These are phyloP conservation scores for Pisolithus microcarpus DNA, from an alignment of 768 basidiomycete genomes.

Conservation along the genomic window DNA sequence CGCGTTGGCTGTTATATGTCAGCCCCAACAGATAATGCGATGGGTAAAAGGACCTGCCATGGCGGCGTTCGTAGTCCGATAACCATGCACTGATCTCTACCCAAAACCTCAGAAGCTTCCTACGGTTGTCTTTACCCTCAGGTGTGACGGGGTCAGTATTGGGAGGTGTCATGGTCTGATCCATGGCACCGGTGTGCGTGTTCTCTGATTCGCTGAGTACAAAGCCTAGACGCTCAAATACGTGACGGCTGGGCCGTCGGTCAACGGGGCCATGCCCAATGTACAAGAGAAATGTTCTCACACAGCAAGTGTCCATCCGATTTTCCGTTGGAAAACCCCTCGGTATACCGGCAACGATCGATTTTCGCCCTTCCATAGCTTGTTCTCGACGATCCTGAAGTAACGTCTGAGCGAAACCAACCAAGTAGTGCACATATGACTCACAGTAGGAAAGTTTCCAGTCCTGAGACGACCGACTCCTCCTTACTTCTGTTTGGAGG, in stretches of 20 bases:
- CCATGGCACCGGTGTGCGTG: conserved; percentile 24
- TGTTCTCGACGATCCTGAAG: conserved; percentile 64
- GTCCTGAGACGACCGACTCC: conserved; percentile 44
- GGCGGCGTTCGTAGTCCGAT: conserved; percentile 44
- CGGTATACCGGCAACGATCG: conserved; percentile 50
- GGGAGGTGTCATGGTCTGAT: conserved; percentile 49
- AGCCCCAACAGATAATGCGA: conserved; percentile 7
- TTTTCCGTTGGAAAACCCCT: conserved; percentile 49
- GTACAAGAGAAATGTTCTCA: conserved; percentile 29
- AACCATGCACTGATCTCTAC: conserved; percentile 67
- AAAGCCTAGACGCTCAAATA: conserved; percentile 40
- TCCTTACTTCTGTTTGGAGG: conserved; percentile 46
- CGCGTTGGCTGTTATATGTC: conserved; percentile 32
- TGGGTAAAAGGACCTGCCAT: conserved; percentile 30
- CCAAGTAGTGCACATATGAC: conserved; percentile 17
- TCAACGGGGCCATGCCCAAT: conserved; percentile 7
- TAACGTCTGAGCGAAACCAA: background rate
- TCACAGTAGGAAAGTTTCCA: conserved; percentile 65
- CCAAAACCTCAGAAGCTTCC: conserved; percentile 72
- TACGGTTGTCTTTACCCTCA: conserved; percentile 45
- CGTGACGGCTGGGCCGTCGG: conserved; percentile 24
- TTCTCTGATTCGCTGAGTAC: conserved; percentile 14
- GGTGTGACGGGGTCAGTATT: conserved; percentile 38
- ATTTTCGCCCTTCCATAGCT: conserved; percentile 63
- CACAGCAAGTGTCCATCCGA: conserved; percentile 61